Evolutionary conservation across 1,139 yeast species (phyloP), one percentile per base, ranked within the genome.

Genomic region (Tardiomyces digboiensis): DNA sequence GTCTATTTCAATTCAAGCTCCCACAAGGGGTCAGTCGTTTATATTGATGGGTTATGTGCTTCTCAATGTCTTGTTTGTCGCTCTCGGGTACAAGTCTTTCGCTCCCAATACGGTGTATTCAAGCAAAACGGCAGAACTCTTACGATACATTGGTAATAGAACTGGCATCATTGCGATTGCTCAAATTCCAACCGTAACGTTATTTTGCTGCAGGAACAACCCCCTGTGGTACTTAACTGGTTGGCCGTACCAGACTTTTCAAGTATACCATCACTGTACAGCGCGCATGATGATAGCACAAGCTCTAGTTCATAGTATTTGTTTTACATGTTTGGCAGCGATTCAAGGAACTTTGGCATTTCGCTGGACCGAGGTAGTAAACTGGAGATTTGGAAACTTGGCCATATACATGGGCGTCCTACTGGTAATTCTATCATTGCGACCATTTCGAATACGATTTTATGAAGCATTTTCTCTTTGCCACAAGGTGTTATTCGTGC

Each of bases 141-240:
- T 49, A 53, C 65, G 60, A 48, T 76, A 67, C 55, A 59, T 71
- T 45, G 80, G 78, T 1, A 82, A 74, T 40, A 66, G 91, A 47
- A 65, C 82, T 0, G 83, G 87, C 37, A 74, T 82, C 21, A 61
- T 82, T 16, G 72, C 81, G 1, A 72, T 80, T 40, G 70, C 73
- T 18, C 66, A 76, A 49, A 60, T 76, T 53, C 86, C 85, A 0
- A 52, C 79, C 2, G 56, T 78, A 19, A 68, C 78, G 19, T 54
- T 76, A 21, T 72, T 81, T 64, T 83, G 82, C 0, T 80, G 83
- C 13, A 64, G 89, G 49, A 80, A 74, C 57, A 80, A 80, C 55
- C 68, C 80, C 37, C 58, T 81, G 20, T 75, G 75, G 46, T 60
- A 66, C 60, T 42, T 78, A 3, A 79, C 87, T 0, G 78, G 84